Base-by-base conservation (phyloP, 129 eudicot genomes). In the Artemisia tridentata region DNA sequence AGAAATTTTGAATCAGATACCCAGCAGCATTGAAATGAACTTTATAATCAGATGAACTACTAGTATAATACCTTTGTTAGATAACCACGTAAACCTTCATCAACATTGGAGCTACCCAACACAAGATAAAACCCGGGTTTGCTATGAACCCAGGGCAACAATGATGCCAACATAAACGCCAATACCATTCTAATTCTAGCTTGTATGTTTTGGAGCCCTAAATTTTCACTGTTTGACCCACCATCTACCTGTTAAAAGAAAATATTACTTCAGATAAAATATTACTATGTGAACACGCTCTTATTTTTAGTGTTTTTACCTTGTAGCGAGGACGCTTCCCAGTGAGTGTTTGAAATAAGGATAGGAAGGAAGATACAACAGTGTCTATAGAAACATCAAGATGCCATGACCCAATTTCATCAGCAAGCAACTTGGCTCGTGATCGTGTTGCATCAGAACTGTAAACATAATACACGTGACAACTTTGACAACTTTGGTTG, bases 171-270 rank as follows among this genome's bases (percentile, higher is more conserved):
- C 98, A 93, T 89, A 76, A 93, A 93, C 31, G 98, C 98, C 72
- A 93, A 65, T 65, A 89, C 96, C 98, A 93, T 93, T 84, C 98
- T 87, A 56, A 93, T 85, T 47, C 98, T 92, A 78, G 98, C 98
- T 81, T 93, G 98, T 78, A 93, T 93, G 60, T 93, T 93, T 67
- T 93, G 98, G 84, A 93, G 84, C 52, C 96, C 98, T 61, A 93
- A 82, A 75, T 93, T 93, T 79, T 93, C 98, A 58, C 81, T 81
- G 81, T 89, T 87, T 52, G 98, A 83, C 49, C 98, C 98, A 12
- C 97, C 98, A 79, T 93, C 98, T 12, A 93, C 87, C 98, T 93
- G 85, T 16, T n/a, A 62, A 8, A 50, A 46, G 69, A 5, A 55
- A 67, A 17, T 3, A 69, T 38, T 38, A 38, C 45, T 38, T 38